phyloP scores from a whole-genome alignment of 208 protist species.

The Trichomonas vaginalis region DNA sequence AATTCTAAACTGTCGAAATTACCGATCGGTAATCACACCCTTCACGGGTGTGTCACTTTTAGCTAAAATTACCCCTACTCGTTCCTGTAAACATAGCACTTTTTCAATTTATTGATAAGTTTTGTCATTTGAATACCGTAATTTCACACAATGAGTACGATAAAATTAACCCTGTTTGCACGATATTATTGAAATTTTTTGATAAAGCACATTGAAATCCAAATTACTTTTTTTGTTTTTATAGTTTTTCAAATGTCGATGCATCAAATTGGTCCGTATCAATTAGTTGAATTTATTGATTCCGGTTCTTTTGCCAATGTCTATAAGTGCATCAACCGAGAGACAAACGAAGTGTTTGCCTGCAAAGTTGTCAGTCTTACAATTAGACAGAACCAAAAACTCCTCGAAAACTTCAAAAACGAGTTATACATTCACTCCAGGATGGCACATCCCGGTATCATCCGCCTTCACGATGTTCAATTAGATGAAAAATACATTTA shows the following conservation, averaged over 20 bases:
- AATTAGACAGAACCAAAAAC: not conserved
- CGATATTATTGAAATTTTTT: no score
- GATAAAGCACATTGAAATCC: not conserved
- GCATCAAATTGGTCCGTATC: not conserved
- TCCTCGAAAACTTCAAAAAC: not conserved
- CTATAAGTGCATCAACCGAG: not conserved
- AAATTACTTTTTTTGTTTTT: no score
- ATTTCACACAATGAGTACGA: not conserved
- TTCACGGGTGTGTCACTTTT: no score
- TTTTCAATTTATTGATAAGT: not conserved
- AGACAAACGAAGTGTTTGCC: not conserved
- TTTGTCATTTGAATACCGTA: not conserved
- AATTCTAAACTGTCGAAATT: no score
- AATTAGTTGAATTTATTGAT: not conserved
- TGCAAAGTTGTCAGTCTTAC: not conserved
- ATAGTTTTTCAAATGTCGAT: not conserved
- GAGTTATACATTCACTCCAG: not conserved
- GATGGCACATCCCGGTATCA: not conserved
- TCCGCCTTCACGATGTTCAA: not conserved
- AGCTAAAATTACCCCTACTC: no score
- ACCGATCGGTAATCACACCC: no score
- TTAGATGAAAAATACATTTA: not conserved
- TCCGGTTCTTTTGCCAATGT: not conserved
- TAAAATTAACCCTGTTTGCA: no score
- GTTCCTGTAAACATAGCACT: no score